Percentiles rank a stretch among this genome's conserved stretches.
Evolutionary conservation across 495 filamentous ascomycete species (phyloP).

Genomic region (Pyrenopolyporus hunteri): DNA sequence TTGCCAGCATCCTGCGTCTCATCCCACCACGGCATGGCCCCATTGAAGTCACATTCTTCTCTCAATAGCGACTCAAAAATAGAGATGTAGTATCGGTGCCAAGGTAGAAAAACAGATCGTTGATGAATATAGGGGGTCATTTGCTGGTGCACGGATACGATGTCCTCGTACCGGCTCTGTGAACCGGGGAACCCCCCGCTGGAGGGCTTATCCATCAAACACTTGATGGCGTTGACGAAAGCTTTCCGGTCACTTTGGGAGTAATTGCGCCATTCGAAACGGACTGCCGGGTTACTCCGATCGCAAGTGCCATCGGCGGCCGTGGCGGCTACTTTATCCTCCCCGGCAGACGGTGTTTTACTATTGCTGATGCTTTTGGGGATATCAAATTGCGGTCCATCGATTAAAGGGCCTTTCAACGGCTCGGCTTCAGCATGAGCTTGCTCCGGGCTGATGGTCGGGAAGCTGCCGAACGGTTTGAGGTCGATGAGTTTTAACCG

Average conservation of each 20-base stretch:
- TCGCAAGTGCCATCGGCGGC: conserved; percentile 32
- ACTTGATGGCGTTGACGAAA: conserved; percentile 46
- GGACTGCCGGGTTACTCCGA: conserved; percentile 37
- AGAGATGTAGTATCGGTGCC: conserved; percentile 49
- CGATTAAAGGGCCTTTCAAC: background rate
- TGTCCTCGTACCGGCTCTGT: conserved; percentile 46
- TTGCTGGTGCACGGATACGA: conserved; percentile 49
- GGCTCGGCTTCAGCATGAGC: conserved; percentile 26
- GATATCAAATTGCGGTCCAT: conserved; percentile 17
- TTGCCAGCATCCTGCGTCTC: conserved; percentile 48
- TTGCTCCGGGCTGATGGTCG: conserved; percentile 30
- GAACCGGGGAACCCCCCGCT: conserved; percentile 37
- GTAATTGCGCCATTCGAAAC: conserved; percentile 45
- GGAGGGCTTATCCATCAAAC: conserved; percentile 45
- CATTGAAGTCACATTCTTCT: conserved; percentile 46
- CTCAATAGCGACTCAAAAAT: conserved; percentile 48
- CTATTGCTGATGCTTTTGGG: background rate
- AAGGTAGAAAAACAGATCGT: conserved; percentile 47
- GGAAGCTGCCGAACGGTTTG: conserved; percentile 36
- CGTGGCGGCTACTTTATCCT: conserved; percentile 5
- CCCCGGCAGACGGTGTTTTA: conserved; percentile 9
- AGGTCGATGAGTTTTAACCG: conserved; percentile 36
- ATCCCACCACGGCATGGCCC: conserved; percentile 52
- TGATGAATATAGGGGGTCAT: conserved; percentile 47
- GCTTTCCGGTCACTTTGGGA: conserved; percentile 32